phyloP scores from a whole-genome alignment of 768 basidiomycete genomes.

The Agrocybe pediades region DNA sequence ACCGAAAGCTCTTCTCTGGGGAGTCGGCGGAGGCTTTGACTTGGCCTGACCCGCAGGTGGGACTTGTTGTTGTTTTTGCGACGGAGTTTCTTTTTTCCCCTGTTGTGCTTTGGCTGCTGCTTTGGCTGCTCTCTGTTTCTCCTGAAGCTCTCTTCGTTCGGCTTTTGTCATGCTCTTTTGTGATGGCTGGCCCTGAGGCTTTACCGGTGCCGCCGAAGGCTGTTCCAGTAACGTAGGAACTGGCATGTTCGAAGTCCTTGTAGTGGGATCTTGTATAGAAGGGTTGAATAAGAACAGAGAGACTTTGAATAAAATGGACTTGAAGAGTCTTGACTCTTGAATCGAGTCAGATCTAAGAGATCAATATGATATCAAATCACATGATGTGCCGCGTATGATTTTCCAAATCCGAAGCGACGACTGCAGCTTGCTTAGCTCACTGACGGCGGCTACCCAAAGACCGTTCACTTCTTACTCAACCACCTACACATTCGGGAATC shows the following conservation, averaged over 20 bases:
- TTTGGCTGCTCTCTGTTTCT: slow-evolving; percentile 81
- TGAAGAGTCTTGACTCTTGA: neutral
- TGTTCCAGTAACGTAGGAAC: slow-evolving; percentile 32
- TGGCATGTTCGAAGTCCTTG: slow-evolving; percentile 33
- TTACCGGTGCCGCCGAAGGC: slow-evolving; percentile 13
- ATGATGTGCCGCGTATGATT: neutral
- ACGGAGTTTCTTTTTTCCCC: slow-evolving; percentile 13
- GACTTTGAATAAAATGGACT: neutral
- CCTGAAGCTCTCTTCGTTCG: slow-evolving; percentile 78
- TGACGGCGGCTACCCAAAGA: neutral
- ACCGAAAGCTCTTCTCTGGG: slow-evolving; percentile 32
- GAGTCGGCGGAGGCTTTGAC: slow-evolving; percentile 28
- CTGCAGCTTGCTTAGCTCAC: neutral
- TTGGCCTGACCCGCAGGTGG: slow-evolving; percentile 27
- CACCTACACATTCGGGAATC: too few species aligned
- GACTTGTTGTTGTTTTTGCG: slow-evolving; percentile 14
- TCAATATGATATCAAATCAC: slow-evolving; percentile 14
- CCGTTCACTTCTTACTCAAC: neutral
- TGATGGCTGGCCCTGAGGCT: slow-evolving; percentile 38
- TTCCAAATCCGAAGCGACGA: slow-evolving; percentile 2
- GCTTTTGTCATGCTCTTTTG: slow-evolving; percentile 82
- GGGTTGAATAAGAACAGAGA: neutral
- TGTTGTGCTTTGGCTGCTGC: slow-evolving; percentile 40
- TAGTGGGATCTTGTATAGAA: too few species aligned
- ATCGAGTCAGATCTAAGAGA: slow-evolving; percentile 2